Conservation (phyloP, 352 stramenopile genomes). For the Phytophthora vignae region DNA sequence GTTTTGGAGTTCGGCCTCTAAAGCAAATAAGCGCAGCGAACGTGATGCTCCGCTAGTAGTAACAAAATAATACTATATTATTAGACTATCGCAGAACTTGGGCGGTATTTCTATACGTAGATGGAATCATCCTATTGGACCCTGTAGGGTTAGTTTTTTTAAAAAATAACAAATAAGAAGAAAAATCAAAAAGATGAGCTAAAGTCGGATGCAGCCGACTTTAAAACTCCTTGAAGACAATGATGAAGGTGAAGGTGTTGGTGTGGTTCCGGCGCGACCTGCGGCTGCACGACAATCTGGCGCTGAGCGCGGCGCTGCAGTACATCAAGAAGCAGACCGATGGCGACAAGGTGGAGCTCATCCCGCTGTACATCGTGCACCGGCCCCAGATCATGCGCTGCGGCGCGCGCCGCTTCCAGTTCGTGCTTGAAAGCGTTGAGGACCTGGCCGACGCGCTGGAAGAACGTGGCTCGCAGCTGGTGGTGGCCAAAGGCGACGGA, state of each 20-base stretch:
- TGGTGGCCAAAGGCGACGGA: slow-evolving; percentile 82
- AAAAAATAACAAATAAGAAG: too few relatives aligned
- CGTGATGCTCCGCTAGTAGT: too few relatives aligned
- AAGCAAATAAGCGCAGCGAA: too few relatives aligned
- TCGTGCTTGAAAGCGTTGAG: slow-evolving; percentile 94
- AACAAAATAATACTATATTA: too few relatives aligned
- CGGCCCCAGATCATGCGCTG: slow-evolving; percentile 87
- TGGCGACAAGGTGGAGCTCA: slow-evolving; percentile 49
- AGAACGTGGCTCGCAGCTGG: slow-evolving; percentile 61
- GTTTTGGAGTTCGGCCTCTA: too few relatives aligned
- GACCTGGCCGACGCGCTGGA: slow-evolving; percentile 78
- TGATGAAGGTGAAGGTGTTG: slow-evolving; percentile 45
- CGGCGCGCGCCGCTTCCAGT: slow-evolving; percentile 87
- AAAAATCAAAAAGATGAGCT: too few relatives aligned
- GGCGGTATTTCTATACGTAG: too few relatives aligned
- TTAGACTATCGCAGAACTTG: too few relatives aligned
- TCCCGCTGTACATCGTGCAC: slow-evolving; percentile 91
- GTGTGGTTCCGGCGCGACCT: slow-evolving; percentile 97
- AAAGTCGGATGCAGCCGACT: too few relatives aligned
- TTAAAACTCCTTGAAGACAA: too few relatives aligned
- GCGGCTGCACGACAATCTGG: slow-evolving; percentile 96
- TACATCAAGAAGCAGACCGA: slow-evolving; percentile 22
- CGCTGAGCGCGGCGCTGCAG: slow-evolving; percentile 83
- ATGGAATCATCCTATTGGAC: too few relatives aligned
- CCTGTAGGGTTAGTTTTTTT: too few relatives aligned